A percentile compares a stretch with the other conserved stretches of the same genome.
phyloP scores from a whole-genome alignment of 2,329 filamentous ascomycete species.

The Claviceps monticola region DNA sequence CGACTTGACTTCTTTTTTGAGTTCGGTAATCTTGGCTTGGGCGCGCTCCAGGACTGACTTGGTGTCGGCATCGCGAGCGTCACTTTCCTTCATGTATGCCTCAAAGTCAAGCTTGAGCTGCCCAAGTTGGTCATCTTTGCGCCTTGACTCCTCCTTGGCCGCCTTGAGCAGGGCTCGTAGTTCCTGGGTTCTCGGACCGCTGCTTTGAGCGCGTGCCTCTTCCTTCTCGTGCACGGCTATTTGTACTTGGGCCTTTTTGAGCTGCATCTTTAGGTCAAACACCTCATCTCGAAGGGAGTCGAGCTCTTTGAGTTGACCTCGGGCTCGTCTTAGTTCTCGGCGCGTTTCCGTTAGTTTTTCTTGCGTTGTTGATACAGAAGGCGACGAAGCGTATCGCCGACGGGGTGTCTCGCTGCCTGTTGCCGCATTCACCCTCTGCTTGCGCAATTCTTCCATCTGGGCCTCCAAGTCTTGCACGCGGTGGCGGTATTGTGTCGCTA shows the following conservation, averaged over 20 bases:
- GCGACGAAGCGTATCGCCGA: slow-evolving; percentile 19
- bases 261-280: slow-evolving; percentile 34
- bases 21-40: slow-evolving; percentile 40
- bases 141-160: slow-evolving; percentile 28
- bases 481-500: slow-evolving; percentile 43
- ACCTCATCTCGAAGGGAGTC: slow-evolving; percentile 38
- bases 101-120: slow-evolving; percentile 39
- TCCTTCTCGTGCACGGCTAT: slow-evolving; percentile 16
- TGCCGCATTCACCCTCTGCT: slow-evolving; percentile 20
- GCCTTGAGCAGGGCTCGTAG: slow-evolving; percentile 29
- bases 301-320: slow-evolving; percentile 39
- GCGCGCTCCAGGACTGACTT: slow-evolving; percentile 41
- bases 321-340: slow-evolving; percentile 39
- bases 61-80: slow-evolving; percentile 39
- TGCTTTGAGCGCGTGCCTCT: slow-evolving; percentile 23
- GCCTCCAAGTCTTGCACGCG: slow-evolving; percentile 46
- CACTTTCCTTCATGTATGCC: slow-evolving; percentile 36
- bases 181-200: slow-evolving; percentile 20
- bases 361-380: slow-evolving; percentile 35
- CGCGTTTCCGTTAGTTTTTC: slow-evolving; percentile 38
- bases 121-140: slow-evolving; percentile 36
- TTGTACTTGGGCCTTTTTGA: slow-evolving; percentile 29
- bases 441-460: slow-evolving; percentile 28
- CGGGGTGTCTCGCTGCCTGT: slow-evolving; percentile 17
- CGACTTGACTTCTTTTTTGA: slow-evolving; percentile 38